A percentile compares a stretch with the other conserved stretches of the same genome.
phyloP scores from a whole-genome alignment of 2,329 filamentous ascomycete species.

The Ophiostoma sp. region DNA sequence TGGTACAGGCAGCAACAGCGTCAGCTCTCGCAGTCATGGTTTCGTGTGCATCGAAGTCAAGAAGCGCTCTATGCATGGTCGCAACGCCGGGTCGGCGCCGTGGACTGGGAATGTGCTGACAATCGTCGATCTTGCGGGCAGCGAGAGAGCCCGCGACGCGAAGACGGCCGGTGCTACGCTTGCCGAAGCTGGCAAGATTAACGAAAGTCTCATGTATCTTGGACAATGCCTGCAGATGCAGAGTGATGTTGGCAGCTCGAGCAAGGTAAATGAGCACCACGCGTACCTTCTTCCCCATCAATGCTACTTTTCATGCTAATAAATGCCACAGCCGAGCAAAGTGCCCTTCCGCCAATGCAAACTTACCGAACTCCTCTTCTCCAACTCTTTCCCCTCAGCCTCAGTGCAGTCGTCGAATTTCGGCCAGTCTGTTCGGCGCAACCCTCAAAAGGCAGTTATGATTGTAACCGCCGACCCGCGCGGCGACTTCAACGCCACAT shows the following conservation, averaged over 20 bases:
- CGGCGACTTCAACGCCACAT: conserved; percentile 95
- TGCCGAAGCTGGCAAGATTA: conserved; percentile 96
- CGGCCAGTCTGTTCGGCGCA: conserved; percentile 47
- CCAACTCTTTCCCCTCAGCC: conserved; percentile 77
- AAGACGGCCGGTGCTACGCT: conserved; percentile 92
- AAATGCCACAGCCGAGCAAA: conserved; percentile 58
- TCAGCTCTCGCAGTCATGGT: conserved; percentile 87
- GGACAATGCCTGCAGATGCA: conserved; percentile 97
- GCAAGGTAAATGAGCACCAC: conserved; percentile 58
- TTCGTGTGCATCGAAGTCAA: conserved; percentile 97
- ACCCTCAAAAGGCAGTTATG: conserved; percentile 89
- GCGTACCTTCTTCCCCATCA: neutral
- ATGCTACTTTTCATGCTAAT: neutral
- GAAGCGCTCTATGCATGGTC: conserved; percentile 59
- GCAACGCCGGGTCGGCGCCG: conserved; percentile 47
- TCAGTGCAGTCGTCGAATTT: conserved; percentile 41
- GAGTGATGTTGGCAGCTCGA: conserved; percentile 71
- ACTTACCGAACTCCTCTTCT: conserved; percentile 80
- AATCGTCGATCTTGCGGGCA: conserved; percentile 89
- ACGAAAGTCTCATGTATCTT: conserved; percentile 96
- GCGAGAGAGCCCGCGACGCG: conserved; percentile 86
- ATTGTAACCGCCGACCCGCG: conserved; percentile 91
- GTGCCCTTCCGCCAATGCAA: conserved; percentile 84
- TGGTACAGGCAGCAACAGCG: conserved; percentile 89
- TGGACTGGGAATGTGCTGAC: conserved; percentile 82